phyloP scores from a whole-genome alignment of 352 stramenopile species.

The Aphanomyces astaci region DNA sequence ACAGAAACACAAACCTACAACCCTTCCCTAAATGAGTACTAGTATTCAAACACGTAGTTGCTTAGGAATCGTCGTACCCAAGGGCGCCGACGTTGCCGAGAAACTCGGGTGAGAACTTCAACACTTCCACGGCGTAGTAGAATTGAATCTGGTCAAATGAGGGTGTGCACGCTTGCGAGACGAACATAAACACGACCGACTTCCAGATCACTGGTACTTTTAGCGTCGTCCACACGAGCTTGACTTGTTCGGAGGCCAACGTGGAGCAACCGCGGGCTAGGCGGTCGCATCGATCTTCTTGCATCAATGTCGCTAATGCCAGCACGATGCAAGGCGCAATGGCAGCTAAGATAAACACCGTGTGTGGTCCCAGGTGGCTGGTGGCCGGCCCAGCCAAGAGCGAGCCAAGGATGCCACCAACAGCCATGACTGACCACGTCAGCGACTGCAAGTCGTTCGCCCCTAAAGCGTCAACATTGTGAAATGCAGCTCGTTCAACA shows the following conservation, averaged over 20 bases:
- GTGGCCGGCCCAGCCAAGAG: constrained; percentile 88
- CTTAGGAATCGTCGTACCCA: constrained; percentile 35
- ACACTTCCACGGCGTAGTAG: constrained; percentile 93
- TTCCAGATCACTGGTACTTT: constrained; percentile 84
- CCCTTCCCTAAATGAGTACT: too few relatives aligned
- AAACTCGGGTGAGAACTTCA: constrained; percentile 93
- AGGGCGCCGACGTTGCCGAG: constrained; percentile 79
- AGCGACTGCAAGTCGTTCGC: constrained; percentile 90
- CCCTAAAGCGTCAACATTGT: too few relatives aligned
- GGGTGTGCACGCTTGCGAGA: constrained; percentile 89
- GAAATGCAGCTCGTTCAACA: not conserved
- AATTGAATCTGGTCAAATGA: constrained; percentile 92
- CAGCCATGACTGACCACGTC: constrained; percentile 88
- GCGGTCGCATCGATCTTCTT: constrained; percentile 53
- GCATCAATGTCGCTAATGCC: constrained; percentile 78
- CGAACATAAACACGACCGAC: constrained; percentile 93
- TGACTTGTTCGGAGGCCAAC: constrained; percentile 27
- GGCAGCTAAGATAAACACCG: constrained; percentile 89
- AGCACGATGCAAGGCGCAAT: constrained; percentile 85
- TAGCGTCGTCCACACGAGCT: not conserved
- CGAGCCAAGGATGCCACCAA: constrained; percentile 88
- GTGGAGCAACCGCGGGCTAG: not conserved
- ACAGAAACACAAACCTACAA: constrained; percentile 35
- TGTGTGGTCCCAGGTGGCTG: constrained; percentile 80
- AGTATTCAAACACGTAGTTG: constrained; percentile 16